A percentile compares a stretch with the other conserved stretches of the same genome.
Conservation (phyloP, 257 asterid species). For the Oldenlandia corymbosa region DNA sequence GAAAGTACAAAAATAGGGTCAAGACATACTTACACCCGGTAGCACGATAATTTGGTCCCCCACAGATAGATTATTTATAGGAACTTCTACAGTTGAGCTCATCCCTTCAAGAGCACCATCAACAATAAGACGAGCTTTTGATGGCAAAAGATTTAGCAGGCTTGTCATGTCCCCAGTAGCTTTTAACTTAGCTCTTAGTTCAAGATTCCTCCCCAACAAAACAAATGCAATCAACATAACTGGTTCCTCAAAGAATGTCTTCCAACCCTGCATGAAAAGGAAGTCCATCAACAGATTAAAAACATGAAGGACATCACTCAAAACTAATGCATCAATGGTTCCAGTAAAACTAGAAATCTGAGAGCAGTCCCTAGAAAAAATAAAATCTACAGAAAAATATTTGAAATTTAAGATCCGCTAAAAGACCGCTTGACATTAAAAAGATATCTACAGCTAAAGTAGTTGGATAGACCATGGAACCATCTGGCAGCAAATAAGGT, state of each 20-base stretch:
- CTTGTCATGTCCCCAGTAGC: slow-evolving; percentile 98
- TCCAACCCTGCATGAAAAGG: slow-evolving; percentile 77
- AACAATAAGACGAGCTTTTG: slow-evolving; percentile 92
- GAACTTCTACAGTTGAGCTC: slow-evolving; percentile 78
- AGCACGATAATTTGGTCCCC: slow-evolving; percentile 88
- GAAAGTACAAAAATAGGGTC: not conserved
- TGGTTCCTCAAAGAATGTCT: slow-evolving; percentile 94
- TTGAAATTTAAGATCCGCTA: not conserved
- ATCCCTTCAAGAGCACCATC: slow-evolving; percentile 44
- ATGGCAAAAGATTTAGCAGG: slow-evolving; percentile 79
- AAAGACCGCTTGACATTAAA: too few species aligned
- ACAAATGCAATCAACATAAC: slow-evolving; percentile 98
- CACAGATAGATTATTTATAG: slow-evolving; percentile 72
- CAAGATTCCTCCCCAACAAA: slow-evolving; percentile 94
- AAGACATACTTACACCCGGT: slow-evolving; percentile 80
- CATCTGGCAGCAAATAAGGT: too few species aligned
- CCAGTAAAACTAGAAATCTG: not conserved
- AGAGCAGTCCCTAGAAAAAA: too few species aligned
- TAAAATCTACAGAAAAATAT: not conserved
- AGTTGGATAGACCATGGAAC: too few species aligned
- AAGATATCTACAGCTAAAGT: too few species aligned
- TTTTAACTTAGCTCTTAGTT: slow-evolving; percentile 93
- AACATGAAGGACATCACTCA: slow-evolving; percentile 5
- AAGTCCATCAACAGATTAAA: slow-evolving; percentile 14
- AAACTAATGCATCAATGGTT: slow-evolving; percentile 8